Percentiles rank a stretch among this genome's conserved stretches.
Conservation (phyloP, 2,329 filamentous ascomycete genomes). For the Paecilomyces sp. region DNA sequence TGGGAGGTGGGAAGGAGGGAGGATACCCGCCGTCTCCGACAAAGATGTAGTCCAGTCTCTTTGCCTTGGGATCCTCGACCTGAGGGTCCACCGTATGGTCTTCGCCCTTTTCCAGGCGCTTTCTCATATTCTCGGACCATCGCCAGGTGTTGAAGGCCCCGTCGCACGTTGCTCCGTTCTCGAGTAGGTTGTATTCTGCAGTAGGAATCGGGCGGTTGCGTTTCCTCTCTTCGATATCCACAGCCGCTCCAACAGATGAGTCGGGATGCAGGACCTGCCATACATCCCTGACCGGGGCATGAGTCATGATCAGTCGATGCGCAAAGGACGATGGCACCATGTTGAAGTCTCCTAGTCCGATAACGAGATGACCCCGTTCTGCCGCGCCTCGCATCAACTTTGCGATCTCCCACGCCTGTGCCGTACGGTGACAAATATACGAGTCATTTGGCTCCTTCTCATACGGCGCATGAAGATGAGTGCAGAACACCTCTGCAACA, state of each 20-base stretch:
- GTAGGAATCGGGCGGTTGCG: constrained; percentile 63
- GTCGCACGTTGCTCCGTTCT: constrained; percentile 85
- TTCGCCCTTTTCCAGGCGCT: constrained; percentile 57
- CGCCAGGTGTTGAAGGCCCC: constrained; percentile 87
- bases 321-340: constrained; percentile 84
- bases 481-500: constrained; percentile 83
- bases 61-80: constrained; percentile 65
- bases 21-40: constrained; percentile 50
- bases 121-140: constrained; percentile 67
- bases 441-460: constrained; percentile 71
- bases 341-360: constrained; percentile 92
- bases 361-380: constrained; percentile 72
- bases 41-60: constrained; percentile 93
- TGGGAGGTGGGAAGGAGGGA: constrained; percentile 21
- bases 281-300: constrained; percentile 70
- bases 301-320: constrained; percentile 72
- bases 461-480: constrained; percentile 86
- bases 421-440: constrained; percentile 82
- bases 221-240: constrained; percentile 59
- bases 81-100: constrained; percentile 59
- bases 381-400: constrained; percentile 79
- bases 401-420: constrained; percentile 91
- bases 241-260: constrained; percentile 68
- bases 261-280: constrained; percentile 82
- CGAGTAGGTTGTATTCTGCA: constrained; percentile 66